Percentiles rank a stretch among this genome's conserved stretches.
phyloP scores from a whole-genome alignment of 2,329 filamentous ascomycete species.

The Epichloe sibirici region DNA sequence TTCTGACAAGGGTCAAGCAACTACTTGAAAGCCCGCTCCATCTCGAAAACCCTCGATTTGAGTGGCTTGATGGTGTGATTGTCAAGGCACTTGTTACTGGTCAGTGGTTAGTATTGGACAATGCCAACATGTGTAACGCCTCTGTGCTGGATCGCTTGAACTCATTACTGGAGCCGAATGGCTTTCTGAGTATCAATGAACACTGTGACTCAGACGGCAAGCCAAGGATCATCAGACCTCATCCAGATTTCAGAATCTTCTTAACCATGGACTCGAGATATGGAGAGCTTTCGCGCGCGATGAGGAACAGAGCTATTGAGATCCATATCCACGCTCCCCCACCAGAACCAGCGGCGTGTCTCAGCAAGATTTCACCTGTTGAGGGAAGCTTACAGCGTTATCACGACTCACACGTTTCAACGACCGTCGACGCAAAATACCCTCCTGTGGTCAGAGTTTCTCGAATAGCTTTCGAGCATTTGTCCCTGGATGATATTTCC shows the following conservation, averaged over 20 bases:
- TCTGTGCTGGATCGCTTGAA: constrained; percentile 92
- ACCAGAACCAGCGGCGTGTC: constrained; percentile 19
- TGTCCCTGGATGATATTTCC: constrained; percentile 34
- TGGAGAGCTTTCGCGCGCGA: constrained; percentile 87
- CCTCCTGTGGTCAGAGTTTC: constrained; percentile 15
- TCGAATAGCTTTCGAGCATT: constrained; percentile 30
- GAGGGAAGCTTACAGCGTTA: constrained; percentile 40
- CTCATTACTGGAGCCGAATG: constrained; percentile 83
- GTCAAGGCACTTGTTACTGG: constrained; percentile 77
- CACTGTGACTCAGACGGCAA: constrained; percentile 75
- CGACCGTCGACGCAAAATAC: constrained; percentile 14
- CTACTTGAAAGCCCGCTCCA: constrained; percentile 41
- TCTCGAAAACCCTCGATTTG: constrained; percentile 69
- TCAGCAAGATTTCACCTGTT: constrained; percentile 31
- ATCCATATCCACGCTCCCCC: constrained; percentile 54
- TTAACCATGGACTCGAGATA: constrained; percentile 85
- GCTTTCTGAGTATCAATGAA: constrained; percentile 82
- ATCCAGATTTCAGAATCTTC: constrained; percentile 83
- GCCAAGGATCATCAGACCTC: constrained; percentile 67
- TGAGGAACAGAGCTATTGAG: constrained; percentile 91
- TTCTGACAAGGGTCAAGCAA: constrained; percentile 35
- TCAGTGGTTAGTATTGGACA: constrained; percentile 89
- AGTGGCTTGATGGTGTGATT: constrained; percentile 91
- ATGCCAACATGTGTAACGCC: constrained; percentile 91
- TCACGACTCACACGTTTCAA: constrained; percentile 23